Evolutionary conservation across 2,329 filamentous ascomycete genomes (phyloP), one percentile per base, ranked within the genome.

Genomic region (Pseudocercospora eumusae): DNA sequence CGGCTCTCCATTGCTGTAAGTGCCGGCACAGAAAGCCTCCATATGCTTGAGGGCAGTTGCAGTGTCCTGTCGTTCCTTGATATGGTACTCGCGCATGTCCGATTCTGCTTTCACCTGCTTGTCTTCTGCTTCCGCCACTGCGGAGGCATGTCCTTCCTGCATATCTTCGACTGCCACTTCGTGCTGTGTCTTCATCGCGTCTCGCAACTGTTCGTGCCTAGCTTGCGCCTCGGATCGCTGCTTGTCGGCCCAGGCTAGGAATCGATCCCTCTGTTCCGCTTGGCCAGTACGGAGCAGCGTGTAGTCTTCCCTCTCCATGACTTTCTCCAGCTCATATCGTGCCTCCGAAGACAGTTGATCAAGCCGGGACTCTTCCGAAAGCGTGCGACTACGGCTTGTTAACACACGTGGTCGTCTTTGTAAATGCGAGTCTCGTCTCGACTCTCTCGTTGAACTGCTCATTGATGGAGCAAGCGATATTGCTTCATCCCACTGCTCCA

Each of bases 41-140:
- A 81, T 81, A 62, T 81, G 77, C 62, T 77, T 78, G 2, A 82
- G 67, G 0, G 79, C 79, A 1, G 78, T 80, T 0, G 75, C 76
- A 10, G 75, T 75, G 65, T 80, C 80, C 40, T 76, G 74, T 11
- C 70, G 69, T 63, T 81, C 80, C 25, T 76, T 70, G 1, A 70
- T 72, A 21, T 82, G 80, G 2, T 70, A 60, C 56, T 74, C 71
- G 36, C 77, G 75, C 23, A 81, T 68, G 49, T 78, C 76, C 40
- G 77, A 74, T 65, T 81, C 79, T 20, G 75, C 76, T 13, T 72
- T 68, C 15, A 81, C 73, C 64, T 81, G 79, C 59, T 73, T 75
- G 64, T 81, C 79, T 64, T 81, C 79, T 9, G 80, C 71, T n/a
- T 74, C 71, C 28, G 78, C 74, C 6, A 80, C 70, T 20, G 75